Base-by-base conservation (phyloP, 371 early-diverging fungal genomes). In the Capillidium heterosporum region DNA sequence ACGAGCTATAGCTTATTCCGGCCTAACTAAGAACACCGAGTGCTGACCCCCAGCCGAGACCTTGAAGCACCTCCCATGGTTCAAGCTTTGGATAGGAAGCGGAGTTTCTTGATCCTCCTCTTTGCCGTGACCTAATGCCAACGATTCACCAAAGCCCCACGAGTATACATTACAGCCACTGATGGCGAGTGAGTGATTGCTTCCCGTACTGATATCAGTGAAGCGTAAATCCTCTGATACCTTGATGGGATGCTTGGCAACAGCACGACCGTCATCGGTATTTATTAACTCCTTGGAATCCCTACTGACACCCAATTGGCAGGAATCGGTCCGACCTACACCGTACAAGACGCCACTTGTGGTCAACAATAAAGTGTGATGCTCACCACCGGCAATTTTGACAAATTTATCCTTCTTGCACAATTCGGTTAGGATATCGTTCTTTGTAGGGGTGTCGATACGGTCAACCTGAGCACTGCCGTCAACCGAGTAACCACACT, bases 101-200 rank as follows among this genome's bases (percentile, higher is more conserved):
- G 82, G 82, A 28, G 59, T 57, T 29, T 62, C 60, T 2, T 62
- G 75, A 59, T 84, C 85, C 24, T 82, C 80, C 35, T 85, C 84
- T 23, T 74, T 71, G 32, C 82, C 85, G 59, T 83, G 84, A 23
- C 87, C 89, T 46, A 82, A 74, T 21, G 77, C 81, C n/a, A 73
- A 63, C 62, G 75, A 75, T 44, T 82, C 84, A 39, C 87, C 87
- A 61, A 83, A 87, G 27, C 99, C 99, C 93, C 94, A 96, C 1
- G 95, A 75, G 71, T 7, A 44, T 19, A 19, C 19, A 15, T 19
- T 44, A 19, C 7, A 8, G 19, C 19, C 19, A 19, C 44, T 31
- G 17, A 89, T 50, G 4, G 89, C 90, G 24, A 91, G 60, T 15
- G 85, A 69, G 67, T 95, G 96, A 67, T 95, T 91, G 52, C 79